Percentiles rank a stretch among this genome's conserved stretches.
phyloP scores from a whole-genome alignment of 805 yeast species.

The Blastobotrys robertii region DNA sequence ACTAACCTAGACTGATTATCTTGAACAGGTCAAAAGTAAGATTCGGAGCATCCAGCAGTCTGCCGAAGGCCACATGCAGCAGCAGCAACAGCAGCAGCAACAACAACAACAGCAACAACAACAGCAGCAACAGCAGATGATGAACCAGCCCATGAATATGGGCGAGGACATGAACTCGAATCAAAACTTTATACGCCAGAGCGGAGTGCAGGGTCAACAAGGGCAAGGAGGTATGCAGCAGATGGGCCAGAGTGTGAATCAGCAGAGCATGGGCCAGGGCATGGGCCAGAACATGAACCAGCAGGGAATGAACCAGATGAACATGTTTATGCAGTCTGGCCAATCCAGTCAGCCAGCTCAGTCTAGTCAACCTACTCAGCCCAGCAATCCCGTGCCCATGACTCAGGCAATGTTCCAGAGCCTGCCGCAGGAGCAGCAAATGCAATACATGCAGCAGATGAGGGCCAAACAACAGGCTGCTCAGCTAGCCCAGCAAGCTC shows the following conservation, averaged over 20 bases:
- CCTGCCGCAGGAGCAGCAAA: slow-evolving; percentile 18
- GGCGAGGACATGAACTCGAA: slow-evolving; percentile 1
- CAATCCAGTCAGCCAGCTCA: slow-evolving; percentile 4
- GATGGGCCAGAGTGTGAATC: slow-evolving; percentile 17
- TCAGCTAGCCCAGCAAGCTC: slow-evolving; percentile 15
- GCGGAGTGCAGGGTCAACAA: slow-evolving; percentile 19
- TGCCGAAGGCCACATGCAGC: slow-evolving; percentile 13
- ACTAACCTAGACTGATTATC: slow-evolving; percentile 2
- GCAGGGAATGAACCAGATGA: slow-evolving; percentile 17
- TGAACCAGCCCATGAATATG: slow-evolving; percentile 7
- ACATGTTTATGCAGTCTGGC: slow-evolving; percentile 7
- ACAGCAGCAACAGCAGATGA: slow-evolving; percentile 2
- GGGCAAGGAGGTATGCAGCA: slow-evolving; percentile 22
- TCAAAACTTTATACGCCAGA: slow-evolving; percentile 10
- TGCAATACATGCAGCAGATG: slow-evolving; percentile 14
- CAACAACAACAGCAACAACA: slow-evolving; percentile 12
- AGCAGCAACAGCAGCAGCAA: slow-evolving; percentile 14
- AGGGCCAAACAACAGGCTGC: slow-evolving; percentile 9
- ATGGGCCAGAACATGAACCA: slow-evolving; percentile 13
- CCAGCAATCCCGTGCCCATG: slow-evolving; percentile 4
- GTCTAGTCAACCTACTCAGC: not conserved
- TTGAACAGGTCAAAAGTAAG: not conserved
- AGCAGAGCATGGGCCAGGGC: slow-evolving; percentile 8
- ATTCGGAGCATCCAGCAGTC: slow-evolving; percentile 11
- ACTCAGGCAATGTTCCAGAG: slow-evolving; percentile 11